Evolutionary conservation across 768 basidiomycete genomes (phyloP).

Genomic region (Auricularia cornea): DNA sequence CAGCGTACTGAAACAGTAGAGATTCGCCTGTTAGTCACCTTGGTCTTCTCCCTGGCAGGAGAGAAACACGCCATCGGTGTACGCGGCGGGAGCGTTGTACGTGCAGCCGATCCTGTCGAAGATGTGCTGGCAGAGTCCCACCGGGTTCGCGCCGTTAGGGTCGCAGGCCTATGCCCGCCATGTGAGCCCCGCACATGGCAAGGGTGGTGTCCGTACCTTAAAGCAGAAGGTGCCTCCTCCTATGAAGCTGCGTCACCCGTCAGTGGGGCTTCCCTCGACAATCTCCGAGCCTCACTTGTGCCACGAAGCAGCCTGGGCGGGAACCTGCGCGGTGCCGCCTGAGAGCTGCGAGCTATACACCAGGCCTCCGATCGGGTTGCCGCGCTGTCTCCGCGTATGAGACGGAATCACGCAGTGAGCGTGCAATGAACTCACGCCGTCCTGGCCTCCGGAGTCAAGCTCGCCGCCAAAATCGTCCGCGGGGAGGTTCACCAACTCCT

Average conservation of each 20-base stretch:
- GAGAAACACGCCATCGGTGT: slow-evolving; percentile 10
- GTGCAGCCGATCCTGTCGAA: neutral
- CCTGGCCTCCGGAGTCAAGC: slow-evolving; percentile 31
- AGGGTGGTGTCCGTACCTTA: neutral
- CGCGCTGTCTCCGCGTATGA: no score
- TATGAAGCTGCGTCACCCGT: neutral
- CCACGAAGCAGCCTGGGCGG: neutral
- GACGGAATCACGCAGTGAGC: no score
- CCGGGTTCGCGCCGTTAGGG: neutral
- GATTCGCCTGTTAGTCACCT: slow-evolving; percentile 5
- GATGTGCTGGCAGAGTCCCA: neutral
- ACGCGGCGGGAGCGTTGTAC: neutral
- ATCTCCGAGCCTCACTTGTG: neutral
- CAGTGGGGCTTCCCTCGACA: neutral
- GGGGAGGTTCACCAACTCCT: slow-evolving; percentile 33
- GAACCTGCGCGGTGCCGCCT: neutral
- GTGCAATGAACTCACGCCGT: slow-evolving; percentile 9
- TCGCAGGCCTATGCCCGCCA: neutral
- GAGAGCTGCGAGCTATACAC: neutral
- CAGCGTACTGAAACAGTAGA: neutral
- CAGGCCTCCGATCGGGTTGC: neutral
- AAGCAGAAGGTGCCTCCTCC: neutral
- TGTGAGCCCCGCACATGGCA: no score
- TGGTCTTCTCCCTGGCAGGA: slow-evolving; percentile 18
- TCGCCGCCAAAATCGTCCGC: slow-evolving; percentile 33